Base-by-base conservation (phyloP, 148 eudicot genomes). In the Polygonum maritimum region DNA sequence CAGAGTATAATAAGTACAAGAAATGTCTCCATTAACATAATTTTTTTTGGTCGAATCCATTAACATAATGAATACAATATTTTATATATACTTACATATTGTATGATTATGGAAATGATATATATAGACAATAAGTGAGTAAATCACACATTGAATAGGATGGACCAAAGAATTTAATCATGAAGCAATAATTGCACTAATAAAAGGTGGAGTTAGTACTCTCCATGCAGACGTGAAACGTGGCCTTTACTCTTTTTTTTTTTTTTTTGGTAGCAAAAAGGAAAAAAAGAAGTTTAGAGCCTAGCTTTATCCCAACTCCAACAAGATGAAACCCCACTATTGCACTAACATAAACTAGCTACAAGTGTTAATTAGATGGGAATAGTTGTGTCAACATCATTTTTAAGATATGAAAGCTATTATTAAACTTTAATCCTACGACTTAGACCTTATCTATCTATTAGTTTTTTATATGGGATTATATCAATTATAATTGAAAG, bases 91-190 rank as follows among this genome's bases (percentile, higher is more conserved):
- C 14, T 49, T 3, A 49, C 16, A 1, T 49, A 2, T 49, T 18
- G 60, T 54, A 54, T 54, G 22, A 54, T 54, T 54, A 4, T 54
- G 19, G 60, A 54, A 4, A 4, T 18, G 60, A 54, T 54, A 18
- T 54, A 18, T 8, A 44, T 11, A 49, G 45, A 41, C 13, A 6
- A 48, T 8, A 48, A 18, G 21, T 15, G 47, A 15, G 4, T 51
- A 4, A 26, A 62, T 65, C n/a, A 35, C n/a, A 35, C 41, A 65
- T 65, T 65, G 41, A 65, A 65, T 65, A 5, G 71, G 71, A 65
- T 33, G 71, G 40, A 65, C 38, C 71, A 65, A 31, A 35, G 71
- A 65, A 65, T 65, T 65, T 65, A 65, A 65, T 65, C 71, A 65
- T 65, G 71, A 65, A 65, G 71, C 71, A 36, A 65, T 65, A 65